Evolutionary conservation across 2,329 filamentous ascomycete species (phyloP).

Genomic region (Coniochaeta sp.): DNA sequence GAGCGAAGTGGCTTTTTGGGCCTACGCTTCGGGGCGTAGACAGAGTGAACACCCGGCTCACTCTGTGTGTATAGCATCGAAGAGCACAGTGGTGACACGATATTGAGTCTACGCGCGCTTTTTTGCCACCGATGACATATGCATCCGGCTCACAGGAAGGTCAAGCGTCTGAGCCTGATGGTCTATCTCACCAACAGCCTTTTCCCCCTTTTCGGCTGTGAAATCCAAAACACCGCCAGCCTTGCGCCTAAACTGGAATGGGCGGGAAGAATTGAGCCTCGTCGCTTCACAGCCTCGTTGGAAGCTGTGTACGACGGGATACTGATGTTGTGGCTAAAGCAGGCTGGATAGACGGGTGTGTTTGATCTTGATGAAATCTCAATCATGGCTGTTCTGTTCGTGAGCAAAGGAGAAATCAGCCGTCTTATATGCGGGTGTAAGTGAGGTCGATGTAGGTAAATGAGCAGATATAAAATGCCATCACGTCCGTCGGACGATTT

Average conservation of each 20-base stretch:
- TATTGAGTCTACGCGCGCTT: background rate
- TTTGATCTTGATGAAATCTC: conserved; percentile 7
- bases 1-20: background rate
- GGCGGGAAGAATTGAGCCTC: conserved; percentile 2
- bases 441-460: background rate
- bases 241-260: conserved; percentile 2
- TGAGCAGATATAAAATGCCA: background rate
- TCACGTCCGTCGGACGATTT: background rate
- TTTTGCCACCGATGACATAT: background rate
- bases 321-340: conserved; percentile 7
- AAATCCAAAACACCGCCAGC: conserved; percentile 1
- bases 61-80: conserved; percentile 3
- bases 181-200: background rate
- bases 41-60: background rate
- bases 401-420: background rate
- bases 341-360: conserved; percentile 5
- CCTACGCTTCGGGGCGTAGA: background rate
- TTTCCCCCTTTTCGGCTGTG: conserved; percentile 5
- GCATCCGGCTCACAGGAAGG: background rate
- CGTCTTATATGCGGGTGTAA: background rate
- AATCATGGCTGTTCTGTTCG: background rate
- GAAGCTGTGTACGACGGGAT: background rate
- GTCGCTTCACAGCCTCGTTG: background rate
- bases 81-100: background rate
- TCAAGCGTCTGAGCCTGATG: background rate